A percentile compares a stretch with the other conserved stretches of the same genome.
Conservation (phyloP, 1,284 basidiomycete species). For the Ustilago xerochloae region DNA sequence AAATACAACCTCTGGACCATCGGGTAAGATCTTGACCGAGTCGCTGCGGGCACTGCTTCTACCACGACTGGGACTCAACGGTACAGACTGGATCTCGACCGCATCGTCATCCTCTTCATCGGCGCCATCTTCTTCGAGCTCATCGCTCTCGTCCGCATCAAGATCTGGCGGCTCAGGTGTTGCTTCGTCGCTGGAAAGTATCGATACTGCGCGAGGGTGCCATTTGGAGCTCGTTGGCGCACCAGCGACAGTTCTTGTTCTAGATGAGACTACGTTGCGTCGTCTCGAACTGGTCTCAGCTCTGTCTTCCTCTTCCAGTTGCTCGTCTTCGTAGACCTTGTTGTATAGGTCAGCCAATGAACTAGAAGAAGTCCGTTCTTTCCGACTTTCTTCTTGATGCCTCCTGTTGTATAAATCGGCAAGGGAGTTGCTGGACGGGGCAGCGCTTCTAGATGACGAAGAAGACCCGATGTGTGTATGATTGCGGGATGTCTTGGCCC, state of each 20-base stretch:
- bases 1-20: neutral
- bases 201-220: neutral
- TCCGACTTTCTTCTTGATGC: constrained; percentile 22
- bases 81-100: neutral
- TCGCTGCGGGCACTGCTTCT: constrained; percentile 11
- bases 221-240: neutral
- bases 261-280: neutral
- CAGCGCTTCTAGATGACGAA: too few relatives aligned
- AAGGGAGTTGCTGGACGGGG: too few relatives aligned
- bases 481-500: neutral
- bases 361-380: too few relatives aligned
- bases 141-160: constrained; percentile 1
- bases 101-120: constrained; percentile 10
- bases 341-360: constrained; percentile 15
- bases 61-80: neutral
- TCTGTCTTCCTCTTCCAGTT: neutral
- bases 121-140: constrained; percentile 5
- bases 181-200: constrained; percentile 2
- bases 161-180: neutral
- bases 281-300: neutral
- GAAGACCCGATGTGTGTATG: neutral
- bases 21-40: neutral
- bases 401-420: constrained; percentile 35
- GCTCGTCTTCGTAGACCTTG: constrained; percentile 17
- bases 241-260: neutral